These are phyloP conservation scores for Leccinum disarticulatum DNA, from an alignment of 768 basidiomycete species.

Conservation along the genomic window DNA sequence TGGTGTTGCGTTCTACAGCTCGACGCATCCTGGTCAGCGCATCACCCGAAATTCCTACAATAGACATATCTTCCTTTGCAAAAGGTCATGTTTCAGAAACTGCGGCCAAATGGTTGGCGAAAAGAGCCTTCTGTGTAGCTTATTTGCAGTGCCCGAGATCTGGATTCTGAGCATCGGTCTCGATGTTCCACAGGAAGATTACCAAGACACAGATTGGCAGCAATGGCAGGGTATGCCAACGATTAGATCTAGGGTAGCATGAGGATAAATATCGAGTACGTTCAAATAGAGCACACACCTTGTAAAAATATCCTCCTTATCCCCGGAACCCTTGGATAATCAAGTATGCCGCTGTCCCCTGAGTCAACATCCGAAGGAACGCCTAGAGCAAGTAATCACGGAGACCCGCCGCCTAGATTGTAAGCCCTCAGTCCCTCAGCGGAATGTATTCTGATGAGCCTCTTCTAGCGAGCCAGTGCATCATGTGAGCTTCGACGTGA, in stretches of 20 bases:
- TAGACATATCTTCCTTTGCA: not conserved
- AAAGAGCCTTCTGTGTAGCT: not conserved
- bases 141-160: not conserved
- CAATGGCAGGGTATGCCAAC: not conserved
- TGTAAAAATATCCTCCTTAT: too few species aligned
- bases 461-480: not conserved
- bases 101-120: too few species aligned
- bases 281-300: not conserved
- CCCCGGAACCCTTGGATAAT: not conserved
- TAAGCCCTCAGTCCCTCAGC: not conserved
- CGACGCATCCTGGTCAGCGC: not conserved
- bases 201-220: not conserved
- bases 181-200: constrained; percentile 1
- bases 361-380: not conserved
- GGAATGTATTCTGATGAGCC: not conserved
- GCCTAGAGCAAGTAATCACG: not conserved
- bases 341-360: not conserved
- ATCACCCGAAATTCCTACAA: not conserved
- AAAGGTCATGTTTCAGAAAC: not conserved
- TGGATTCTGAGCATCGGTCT: not conserved
- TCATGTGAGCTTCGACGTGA: not conserved
- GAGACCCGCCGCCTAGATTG: not conserved
- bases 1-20: not conserved
- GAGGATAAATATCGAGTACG: not conserved
- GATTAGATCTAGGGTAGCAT: not conserved